These are phyloP conservation scores for Gamarada debralockiae DNA, from an alignment of 495 filamentous ascomycete species.

Conservation along the genomic window DNA sequence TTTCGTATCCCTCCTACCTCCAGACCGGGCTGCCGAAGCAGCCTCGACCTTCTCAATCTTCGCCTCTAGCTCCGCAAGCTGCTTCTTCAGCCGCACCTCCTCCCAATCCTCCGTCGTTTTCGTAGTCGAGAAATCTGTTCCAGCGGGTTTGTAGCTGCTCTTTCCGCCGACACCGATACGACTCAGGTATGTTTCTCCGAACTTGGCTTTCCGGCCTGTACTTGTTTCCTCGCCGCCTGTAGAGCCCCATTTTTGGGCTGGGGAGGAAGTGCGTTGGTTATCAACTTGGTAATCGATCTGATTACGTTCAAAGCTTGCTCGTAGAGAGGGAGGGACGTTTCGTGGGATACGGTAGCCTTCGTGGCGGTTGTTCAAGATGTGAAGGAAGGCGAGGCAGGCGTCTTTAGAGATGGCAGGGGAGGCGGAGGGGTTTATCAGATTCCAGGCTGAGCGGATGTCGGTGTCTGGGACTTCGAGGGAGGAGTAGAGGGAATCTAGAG, in stretches of 20 bases:
- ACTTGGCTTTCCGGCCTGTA: slow-evolving; percentile 89
- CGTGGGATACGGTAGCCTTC: slow-evolving; percentile 93
- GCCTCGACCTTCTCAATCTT: slow-evolving; percentile 76
- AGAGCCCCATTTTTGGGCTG: slow-evolving; percentile 60
- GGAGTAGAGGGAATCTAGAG: slow-evolving; percentile 80
- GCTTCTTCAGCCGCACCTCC: slow-evolving; percentile 89
- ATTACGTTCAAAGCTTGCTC: slow-evolving; percentile 88
- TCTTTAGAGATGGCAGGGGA: slow-evolving; percentile 83
- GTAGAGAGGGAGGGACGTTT: slow-evolving; percentile 83
- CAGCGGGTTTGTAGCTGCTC: slow-evolving; percentile 58
- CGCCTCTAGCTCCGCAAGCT: slow-evolving; percentile 80
- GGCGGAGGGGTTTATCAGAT: slow-evolving; percentile 88
- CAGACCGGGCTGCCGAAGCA: slow-evolving; percentile 50
- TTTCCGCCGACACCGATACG: slow-evolving; percentile 83
- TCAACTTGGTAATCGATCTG: slow-evolving; percentile 94
- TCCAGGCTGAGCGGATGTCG: slow-evolving; percentile 92
- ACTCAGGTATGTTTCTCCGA: slow-evolving; percentile 93
- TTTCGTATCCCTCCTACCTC: slow-evolving; percentile 58
- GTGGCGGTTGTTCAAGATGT: slow-evolving; percentile 91
- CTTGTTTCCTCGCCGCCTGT: slow-evolving; percentile 62
- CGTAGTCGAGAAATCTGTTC: slow-evolving; percentile 73
- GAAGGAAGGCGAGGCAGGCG: slow-evolving; percentile 87
- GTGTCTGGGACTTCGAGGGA: slow-evolving; percentile 94
- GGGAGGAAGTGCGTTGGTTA: slow-evolving; percentile 51
- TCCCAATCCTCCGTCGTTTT: slow-evolving; percentile 85